Evolutionary conservation across 164 flowering plant genomes (phyloP).

Genomic region (Stephania yunnanensis): DNA sequence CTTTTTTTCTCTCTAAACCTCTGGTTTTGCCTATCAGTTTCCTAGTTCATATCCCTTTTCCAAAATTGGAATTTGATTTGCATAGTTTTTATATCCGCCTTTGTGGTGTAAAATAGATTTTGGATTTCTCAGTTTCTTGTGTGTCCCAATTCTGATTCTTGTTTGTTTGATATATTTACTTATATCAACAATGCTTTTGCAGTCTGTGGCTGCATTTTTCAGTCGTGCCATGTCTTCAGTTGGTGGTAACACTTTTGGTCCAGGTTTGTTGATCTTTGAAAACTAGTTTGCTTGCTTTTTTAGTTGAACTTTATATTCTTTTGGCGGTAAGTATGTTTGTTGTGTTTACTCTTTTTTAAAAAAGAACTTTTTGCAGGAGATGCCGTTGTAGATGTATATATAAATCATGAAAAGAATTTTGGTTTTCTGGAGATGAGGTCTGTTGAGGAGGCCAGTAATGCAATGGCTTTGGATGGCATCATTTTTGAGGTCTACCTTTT

Average conservation of each 20-base stretch:
- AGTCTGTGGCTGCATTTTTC: slow-evolving; percentile 92
- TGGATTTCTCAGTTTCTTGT: background rate
- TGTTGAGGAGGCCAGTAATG: slow-evolving; percentile 99
- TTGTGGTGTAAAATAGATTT: background rate
- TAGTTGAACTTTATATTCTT: background rate
- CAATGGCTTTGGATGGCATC: slow-evolving; percentile 20
- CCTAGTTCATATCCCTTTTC: background rate
- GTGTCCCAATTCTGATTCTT: background rate
- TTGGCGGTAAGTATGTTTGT: background rate
- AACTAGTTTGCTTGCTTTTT: background rate
- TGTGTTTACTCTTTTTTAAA: background rate
- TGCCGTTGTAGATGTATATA: slow-evolving; percentile 97
- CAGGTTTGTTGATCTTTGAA: slow-evolving; percentile 39
- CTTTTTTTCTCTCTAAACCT: too few species aligned
- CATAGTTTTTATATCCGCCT: background rate
- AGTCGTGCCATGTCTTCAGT: slow-evolving; percentile 93
- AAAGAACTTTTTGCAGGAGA: slow-evolving; percentile 47
- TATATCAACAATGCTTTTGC: slow-evolving; percentile 17
- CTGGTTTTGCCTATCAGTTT: too few species aligned
- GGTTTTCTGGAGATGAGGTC: slow-evolving; percentile 99
- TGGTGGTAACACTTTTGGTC: slow-evolving; percentile 96
- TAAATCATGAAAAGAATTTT: slow-evolving; percentile 98
- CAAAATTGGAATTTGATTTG: background rate
- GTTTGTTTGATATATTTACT: background rate
- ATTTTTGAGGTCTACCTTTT: slow-evolving; percentile 17